Evolutionary conservation across 768 basidiomycete genomes (phyloP).

Genomic region (Lyophyllum semitale): DNA sequence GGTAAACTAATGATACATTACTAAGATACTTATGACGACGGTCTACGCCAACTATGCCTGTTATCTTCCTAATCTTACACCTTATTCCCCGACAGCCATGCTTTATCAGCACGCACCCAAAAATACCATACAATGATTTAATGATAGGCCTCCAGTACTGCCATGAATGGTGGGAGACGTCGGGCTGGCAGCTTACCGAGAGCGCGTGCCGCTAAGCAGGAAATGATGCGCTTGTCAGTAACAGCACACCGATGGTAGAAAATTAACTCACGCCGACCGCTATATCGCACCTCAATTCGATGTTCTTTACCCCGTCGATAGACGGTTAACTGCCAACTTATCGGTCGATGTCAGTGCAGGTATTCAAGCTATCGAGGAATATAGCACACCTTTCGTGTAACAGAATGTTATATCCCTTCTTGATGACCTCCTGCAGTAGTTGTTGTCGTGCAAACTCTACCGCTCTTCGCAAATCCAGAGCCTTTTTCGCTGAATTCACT

Average conservation of each 20-base stretch:
- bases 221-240: slow-evolving; percentile 8
- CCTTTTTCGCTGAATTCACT: slow-evolving; percentile 44
- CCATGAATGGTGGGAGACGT: slow-evolving; percentile 67
- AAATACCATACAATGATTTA: slow-evolving; percentile 13
- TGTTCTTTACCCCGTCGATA: slow-evolving; percentile 62
- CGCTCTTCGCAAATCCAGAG: slow-evolving; percentile 50
- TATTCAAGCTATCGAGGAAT: neutral
- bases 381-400: slow-evolving; percentile 62
- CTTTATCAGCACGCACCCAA: neutral
- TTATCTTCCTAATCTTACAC: neutral
- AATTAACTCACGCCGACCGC: slow-evolving; percentile 52
- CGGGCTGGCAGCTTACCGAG: slow-evolving; percentile 46
- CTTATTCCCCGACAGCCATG: neutral
- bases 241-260: neutral
- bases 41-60: neutral
- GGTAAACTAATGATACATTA: neutral
- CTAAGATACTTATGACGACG: neutral
- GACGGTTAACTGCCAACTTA: slow-evolving; percentile 68
- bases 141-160: slow-evolving; percentile 50
- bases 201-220: slow-evolving; percentile 51
- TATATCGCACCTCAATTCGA: slow-evolving; percentile 72
- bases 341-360: slow-evolving; percentile 7
- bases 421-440: slow-evolving; percentile 54
- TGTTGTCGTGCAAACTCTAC: slow-evolving; percentile 66
- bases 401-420: slow-evolving; percentile 63